Evolutionary conservation across 192 early-diverging fungal genomes (phyloP).

Genomic region (Coemansia sp.): DNA sequence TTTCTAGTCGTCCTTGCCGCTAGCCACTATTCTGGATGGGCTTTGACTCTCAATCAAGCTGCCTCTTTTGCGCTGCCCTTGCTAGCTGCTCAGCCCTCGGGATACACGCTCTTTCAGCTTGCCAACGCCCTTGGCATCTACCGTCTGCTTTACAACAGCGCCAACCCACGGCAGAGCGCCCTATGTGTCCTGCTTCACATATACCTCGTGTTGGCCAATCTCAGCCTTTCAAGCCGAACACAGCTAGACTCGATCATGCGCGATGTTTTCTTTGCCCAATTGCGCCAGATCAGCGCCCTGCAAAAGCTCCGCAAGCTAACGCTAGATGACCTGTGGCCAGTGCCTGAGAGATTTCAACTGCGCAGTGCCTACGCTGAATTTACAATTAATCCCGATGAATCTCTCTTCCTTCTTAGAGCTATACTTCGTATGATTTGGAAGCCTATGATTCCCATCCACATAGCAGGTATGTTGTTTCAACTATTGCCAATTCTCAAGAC

Average conservation of each 20-base stretch:
- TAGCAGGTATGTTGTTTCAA: constrained; percentile 4
- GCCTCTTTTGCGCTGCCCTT: constrained; percentile 6
- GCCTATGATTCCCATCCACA: constrained; percentile 29
- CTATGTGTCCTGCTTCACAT: background rate
- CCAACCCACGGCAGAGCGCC: background rate
- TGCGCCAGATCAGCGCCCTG: constrained; percentile 18
- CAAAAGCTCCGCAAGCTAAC: constrained; percentile 13
- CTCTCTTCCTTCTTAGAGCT: constrained; percentile 32
- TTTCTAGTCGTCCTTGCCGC: constrained; percentile 8
- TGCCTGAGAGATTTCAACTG: constrained; percentile 24
- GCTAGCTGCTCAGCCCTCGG: background rate
- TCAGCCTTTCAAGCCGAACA: constrained; percentile 1
- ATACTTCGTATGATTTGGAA: constrained; percentile 41
- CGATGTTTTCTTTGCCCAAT: constrained; percentile 5
- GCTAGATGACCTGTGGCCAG: constrained; percentile 18
- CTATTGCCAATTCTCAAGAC: background rate
- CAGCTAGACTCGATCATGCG: background rate
- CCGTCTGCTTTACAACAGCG: background rate
- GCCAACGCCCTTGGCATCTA: constrained; percentile 14
- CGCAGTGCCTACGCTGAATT: constrained; percentile 15
- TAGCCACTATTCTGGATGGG: constrained; percentile 3
- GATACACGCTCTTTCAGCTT: constrained; percentile 11
- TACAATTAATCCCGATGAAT: constrained; percentile 19
- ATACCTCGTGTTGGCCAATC: constrained; percentile 9
- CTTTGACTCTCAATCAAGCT: background rate